A percentile compares a stretch with the other conserved stretches of the same genome.
Evolutionary conservation across 805 yeast genomes (phyloP).

Genomic region (Hanseniaspora taiwanica): DNA sequence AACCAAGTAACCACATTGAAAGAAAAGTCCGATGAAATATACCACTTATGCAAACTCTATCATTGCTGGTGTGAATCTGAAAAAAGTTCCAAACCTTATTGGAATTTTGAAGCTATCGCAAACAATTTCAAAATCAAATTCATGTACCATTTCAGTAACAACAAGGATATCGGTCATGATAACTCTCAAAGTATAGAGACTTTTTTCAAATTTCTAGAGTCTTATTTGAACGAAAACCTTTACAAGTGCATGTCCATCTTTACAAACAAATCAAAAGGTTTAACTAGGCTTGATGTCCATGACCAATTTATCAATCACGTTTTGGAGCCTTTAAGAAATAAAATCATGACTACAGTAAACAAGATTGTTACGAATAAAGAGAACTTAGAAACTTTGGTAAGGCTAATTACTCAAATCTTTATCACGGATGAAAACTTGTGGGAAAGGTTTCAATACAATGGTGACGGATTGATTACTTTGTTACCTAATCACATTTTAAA

Average conservation of each 20-base stretch:
- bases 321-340: conserved; percentile 31
- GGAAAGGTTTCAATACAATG: conserved; percentile 30
- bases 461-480: conserved; percentile 20
- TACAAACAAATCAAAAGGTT: conserved; percentile 21
- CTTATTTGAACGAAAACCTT: conserved; percentile 30
- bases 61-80: conserved; percentile 9
- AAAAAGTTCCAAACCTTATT: conserved; percentile 14
- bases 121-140: conserved; percentile 36
- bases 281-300: conserved; percentile 22
- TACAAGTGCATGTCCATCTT: conserved; percentile 29
- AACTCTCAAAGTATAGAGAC: conserved; percentile 36
- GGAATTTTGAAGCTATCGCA: conserved; percentile 37
- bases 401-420: conserved; percentile 28
- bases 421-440: conserved; percentile 26
- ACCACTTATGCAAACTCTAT: conserved; percentile 11
- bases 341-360: conserved; percentile 21
- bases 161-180: conserved; percentile 25
- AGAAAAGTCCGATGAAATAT: conserved; percentile 8
- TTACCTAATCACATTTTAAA: conserved; percentile 23
- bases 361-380: conserved; percentile 27
- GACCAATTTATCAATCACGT: conserved; percentile 27
- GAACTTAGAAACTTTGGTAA: conserved; percentile 26
- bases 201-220: conserved; percentile 36
- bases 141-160: conserved; percentile 40
- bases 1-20: conserved; percentile 7